Base-by-base conservation (phyloP, 2,329 filamentous ascomycete species). In the Penicillium sp. region DNA sequence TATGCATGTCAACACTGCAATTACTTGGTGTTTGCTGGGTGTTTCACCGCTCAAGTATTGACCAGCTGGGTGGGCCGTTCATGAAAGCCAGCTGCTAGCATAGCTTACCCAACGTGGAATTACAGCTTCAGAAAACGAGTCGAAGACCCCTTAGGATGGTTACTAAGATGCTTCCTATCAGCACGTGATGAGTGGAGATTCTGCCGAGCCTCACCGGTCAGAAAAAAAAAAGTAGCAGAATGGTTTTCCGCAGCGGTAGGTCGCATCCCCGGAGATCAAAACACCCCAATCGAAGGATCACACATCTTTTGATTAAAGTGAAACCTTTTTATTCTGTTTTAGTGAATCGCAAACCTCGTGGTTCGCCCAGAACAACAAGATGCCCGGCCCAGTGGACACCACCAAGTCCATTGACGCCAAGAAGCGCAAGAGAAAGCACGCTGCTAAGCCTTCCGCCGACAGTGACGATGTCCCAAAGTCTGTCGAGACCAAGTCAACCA, bases 371-470 rank as follows among this genome's bases (percentile, higher is more conserved):
- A 33, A 54, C 64, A 54, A 59, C 50, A 70, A 64, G 56, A 72
- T 69, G 72, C 69, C 70, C 60, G 69, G 66, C 48, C 65, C 72
- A 16, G 72, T 77, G 68, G 73, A 76, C 53, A 68, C 70, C 27
- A 64, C 74, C 46, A 69, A 75, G 56, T 72, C 73, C 47, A 68
- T 71, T 22, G 39, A 42, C 49, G 66, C 71, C 45, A 78, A 78
- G 64, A 79, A 78, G 66, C 71, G 76, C 52, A 79, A 79, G 72
- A 77, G 76, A 72, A 78, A 75, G 71, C 76, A 78, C 56, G 65
- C 59, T 57, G 64, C 63, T 46, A 66, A 67, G 57, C 49, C 60
- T 53, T 59, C 57, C 50, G 57, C 64, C 51, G 65, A 68, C 35
- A 62, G 69, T 27, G 69, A 65, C 52, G 66, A 63, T 57, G 60